Conservation (phyloP, 1,284 basidiomycete species). For the Papiliotrema fonsecae region DNA sequence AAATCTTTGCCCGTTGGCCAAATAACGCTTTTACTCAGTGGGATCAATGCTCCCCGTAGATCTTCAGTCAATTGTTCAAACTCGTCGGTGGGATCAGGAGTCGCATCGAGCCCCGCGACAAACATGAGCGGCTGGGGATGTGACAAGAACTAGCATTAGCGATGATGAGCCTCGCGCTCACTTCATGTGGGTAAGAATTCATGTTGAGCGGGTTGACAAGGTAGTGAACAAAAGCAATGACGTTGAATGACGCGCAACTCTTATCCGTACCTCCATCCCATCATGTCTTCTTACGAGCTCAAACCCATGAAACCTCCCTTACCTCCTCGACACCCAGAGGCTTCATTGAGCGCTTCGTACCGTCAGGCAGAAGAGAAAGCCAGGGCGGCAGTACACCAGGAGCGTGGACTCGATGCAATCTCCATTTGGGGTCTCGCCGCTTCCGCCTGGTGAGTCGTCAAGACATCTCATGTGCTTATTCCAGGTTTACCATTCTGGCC, state of each 20-base stretch:
- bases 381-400: conserved; percentile 33
- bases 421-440: conserved; percentile 30
- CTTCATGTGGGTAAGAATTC: conserved; percentile 84
- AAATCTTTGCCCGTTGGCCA: conserved; percentile 58
- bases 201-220: too few species aligned
- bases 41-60: conserved; percentile 57
- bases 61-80: conserved; percentile 58
- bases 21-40: conserved; percentile 54
- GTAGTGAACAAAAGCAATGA: too few species aligned
- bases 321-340: conserved; percentile 22
- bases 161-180: conserved; percentile 38
- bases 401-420: conserved; percentile 34
- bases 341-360: conserved; percentile 26
- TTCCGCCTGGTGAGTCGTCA: conserved; percentile 34
- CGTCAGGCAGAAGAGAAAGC: conserved; percentile 39
- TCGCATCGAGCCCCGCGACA: conserved; percentile 80
- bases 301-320: neutral
- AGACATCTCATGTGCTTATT: neutral
- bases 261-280: too few species aligned
- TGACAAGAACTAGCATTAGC: conserved; percentile 53
- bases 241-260: too few species aligned
- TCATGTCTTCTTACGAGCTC: too few species aligned
- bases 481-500: conserved; percentile 37
- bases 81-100: too few species aligned
- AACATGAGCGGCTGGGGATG: conserved; percentile 90